Evolutionary conservation across 2,329 filamentous ascomycete genomes (phyloP).

Genomic region (Pseudocercospora crystallina): DNA sequence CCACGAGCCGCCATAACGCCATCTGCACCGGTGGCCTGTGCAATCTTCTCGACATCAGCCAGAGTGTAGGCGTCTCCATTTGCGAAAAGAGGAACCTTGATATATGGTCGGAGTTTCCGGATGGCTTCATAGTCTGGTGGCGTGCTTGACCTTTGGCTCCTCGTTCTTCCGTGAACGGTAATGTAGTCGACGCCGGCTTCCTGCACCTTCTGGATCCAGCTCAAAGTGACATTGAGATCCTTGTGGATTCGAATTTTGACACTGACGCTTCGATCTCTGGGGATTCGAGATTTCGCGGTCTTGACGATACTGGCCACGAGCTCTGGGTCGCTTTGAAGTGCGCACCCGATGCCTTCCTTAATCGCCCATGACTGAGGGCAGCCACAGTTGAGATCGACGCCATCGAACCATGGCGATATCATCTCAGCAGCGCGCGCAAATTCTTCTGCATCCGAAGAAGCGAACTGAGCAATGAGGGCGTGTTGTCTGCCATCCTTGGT

Average conservation of each 20-base stretch:
- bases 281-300: constrained; percentile 55
- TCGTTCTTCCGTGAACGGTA: constrained; percentile 67
- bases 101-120: constrained; percentile 52
- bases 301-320: constrained; percentile 66
- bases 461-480: constrained; percentile 66
- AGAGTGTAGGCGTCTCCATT: constrained; percentile 70
- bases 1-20: constrained; percentile 70
- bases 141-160: constrained; percentile 59
- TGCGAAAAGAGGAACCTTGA: constrained; percentile 61
- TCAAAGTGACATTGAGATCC: constrained; percentile 57
- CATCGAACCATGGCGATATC: constrained; percentile 61
- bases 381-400: constrained; percentile 71
- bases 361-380: constrained; percentile 74
- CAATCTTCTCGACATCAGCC: constrained; percentile 35
- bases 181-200: constrained; percentile 65
- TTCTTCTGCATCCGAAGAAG: constrained; percentile 61
- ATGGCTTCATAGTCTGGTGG: constrained; percentile 65
- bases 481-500: constrained; percentile 21
- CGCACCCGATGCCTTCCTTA: constrained; percentile 65
- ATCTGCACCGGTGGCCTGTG: constrained; percentile 34
- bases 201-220: constrained; percentile 64
- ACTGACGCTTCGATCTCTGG: constrained; percentile 56
- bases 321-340: constrained; percentile 55
- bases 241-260: constrained; percentile 70
- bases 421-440: constrained; percentile 63